These are phyloP conservation scores for Podila horticola DNA, from an alignment of 192 early-diverging fungal genomes.

Conservation along the genomic window DNA sequence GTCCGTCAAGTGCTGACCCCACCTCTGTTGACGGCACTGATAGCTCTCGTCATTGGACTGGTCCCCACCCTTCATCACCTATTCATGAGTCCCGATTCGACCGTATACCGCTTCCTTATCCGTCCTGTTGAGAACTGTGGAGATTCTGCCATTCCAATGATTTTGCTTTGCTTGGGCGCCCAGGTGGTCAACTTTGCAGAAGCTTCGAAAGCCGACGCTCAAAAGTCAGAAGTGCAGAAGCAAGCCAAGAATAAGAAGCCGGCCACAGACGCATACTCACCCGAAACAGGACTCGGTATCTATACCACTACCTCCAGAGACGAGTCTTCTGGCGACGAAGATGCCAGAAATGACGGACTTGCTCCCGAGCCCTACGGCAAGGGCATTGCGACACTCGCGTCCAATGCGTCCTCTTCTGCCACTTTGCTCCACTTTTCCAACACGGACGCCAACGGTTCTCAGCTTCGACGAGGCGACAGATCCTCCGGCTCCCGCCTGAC, in stretches of 20 bases:
- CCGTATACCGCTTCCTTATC: slow-evolving; percentile 66
- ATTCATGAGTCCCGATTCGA: slow-evolving; percentile 68
- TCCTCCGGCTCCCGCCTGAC: background rate
- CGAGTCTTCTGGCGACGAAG: slow-evolving; percentile 20
- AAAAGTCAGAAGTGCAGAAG: background rate
- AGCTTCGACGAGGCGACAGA: background rate
- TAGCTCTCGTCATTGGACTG: slow-evolving; percentile 73
- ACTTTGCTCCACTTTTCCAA: slow-evolving; percentile 36
- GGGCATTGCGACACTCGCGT: slow-evolving; percentile 15
- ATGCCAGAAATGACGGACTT: background rate
- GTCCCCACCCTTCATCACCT: slow-evolving; percentile 72
- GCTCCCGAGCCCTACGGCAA: slow-evolving; percentile 12
- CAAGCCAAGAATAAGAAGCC: background rate
- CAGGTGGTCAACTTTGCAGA: slow-evolving; percentile 62
- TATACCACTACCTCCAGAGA: slow-evolving; percentile 5
- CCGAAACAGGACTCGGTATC: slow-evolving; percentile 20
- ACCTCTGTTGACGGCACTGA: slow-evolving; percentile 76
- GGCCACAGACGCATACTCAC: background rate
- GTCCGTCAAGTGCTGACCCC: slow-evolving; percentile 66
- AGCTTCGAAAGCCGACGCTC: background rate
- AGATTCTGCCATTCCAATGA: slow-evolving; percentile 82
- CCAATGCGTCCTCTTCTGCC: slow-evolving; percentile 34
- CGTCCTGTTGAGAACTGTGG: slow-evolving; percentile 81
- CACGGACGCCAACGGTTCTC: background rate
- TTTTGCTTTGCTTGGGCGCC: slow-evolving; percentile 80